Percentiles rank a stretch among this genome's conserved stretches.
These are phyloP conservation scores for Ophiostoma quercus DNA, from an alignment of 2,329 filamentous ascomycete species.

Conservation along the genomic window DNA sequence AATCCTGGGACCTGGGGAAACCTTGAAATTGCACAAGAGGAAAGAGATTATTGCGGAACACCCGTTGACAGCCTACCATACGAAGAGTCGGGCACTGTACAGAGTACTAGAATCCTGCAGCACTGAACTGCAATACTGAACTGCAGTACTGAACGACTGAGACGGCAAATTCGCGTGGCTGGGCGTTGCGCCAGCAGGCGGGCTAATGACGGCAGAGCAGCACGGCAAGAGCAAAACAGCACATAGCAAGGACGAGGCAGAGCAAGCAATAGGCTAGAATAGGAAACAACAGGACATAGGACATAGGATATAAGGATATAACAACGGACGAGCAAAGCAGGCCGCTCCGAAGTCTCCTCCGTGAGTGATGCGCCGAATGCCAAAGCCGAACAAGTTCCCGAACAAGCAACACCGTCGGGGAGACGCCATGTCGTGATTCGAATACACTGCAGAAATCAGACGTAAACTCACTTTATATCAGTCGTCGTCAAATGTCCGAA, in stretches of 20 bases:
- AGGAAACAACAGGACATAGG: not conserved
- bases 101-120: not conserved
- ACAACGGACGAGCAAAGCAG: no score
- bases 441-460: not conserved
- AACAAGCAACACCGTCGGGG: not conserved
- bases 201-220: not conserved
- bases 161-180: slow-evolving; percentile 10
- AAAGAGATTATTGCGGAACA: slow-evolving; percentile 3
- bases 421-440: not conserved
- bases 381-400: not conserved
- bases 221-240: not conserved
- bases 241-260: not conserved
- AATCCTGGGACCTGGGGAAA: not conserved
- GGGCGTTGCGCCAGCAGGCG: not conserved
- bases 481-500: not conserved
- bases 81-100: no score
- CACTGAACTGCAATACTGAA: not conserved
- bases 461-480: not conserved
- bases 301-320: not conserved
- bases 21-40: slow-evolving; percentile 10
- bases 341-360: no score
- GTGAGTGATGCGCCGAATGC: no score
- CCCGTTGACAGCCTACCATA: not conserved
- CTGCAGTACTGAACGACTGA: not conserved
- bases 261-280: not conserved